These are phyloP conservation scores for Tetrahymena elliotti DNA, from an alignment of 73 alveolate genomes.

Conservation along the genomic window DNA sequence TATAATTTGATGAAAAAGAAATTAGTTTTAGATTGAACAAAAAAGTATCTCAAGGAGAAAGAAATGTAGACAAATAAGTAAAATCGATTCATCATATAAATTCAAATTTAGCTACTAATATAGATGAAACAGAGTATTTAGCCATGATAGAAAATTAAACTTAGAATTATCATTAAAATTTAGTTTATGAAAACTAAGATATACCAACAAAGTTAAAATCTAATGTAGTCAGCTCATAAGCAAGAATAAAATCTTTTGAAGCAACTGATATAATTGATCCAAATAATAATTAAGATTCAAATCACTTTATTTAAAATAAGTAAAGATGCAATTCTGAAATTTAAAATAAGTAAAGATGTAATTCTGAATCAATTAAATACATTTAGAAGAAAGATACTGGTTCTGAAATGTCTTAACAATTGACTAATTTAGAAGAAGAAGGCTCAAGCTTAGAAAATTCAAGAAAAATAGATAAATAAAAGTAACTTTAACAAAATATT, in stretches of 20 bases:
- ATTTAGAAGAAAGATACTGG: neutral
- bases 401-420: neutral
- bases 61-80: neutral
- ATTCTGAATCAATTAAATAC: neutral
- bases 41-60: neutral
- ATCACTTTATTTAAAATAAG: no score
- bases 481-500: no score
- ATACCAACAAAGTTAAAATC: neutral
- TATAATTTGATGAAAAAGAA: neutral
- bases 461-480: neutral
- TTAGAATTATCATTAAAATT: no score
- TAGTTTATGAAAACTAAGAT: neutral
- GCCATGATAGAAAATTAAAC: neutral
- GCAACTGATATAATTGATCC: neutral
- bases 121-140: neutral
- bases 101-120: neutral
- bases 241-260: neutral
- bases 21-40: no score
- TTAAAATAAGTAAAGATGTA: neutral
- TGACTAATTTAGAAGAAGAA: neutral
- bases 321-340: neutral
- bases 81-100: no score
- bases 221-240: neutral
- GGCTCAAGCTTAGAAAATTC: neutral
- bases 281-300: no score